Evolutionary conservation across 2,329 filamentous ascomycete genomes (phyloP).

Genomic region (Trichoderma endophyticum): DNA sequence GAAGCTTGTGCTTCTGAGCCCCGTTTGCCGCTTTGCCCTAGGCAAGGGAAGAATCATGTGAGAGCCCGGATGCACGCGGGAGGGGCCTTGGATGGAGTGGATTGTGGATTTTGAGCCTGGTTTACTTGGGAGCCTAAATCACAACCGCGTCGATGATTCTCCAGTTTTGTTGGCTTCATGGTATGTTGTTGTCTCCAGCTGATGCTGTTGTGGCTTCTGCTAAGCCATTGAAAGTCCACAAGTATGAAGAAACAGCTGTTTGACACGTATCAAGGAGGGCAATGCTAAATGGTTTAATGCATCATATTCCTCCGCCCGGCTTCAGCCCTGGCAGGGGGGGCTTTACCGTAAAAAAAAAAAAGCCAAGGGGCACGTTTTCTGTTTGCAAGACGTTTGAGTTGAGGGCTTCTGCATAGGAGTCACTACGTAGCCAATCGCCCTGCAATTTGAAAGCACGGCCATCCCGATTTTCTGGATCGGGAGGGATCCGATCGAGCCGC

Average conservation of each 20-base stretch:
- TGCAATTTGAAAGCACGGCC: not conserved
- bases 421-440: not conserved
- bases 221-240: not conserved
- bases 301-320: not conserved
- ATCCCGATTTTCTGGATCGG: conserved; percentile 11
- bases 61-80: conserved; percentile 9
- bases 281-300: not conserved
- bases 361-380: not conserved
- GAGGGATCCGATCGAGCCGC: conserved; percentile 7
- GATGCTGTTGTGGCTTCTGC: not conserved
- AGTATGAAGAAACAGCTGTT: not conserved
- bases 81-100: not conserved
- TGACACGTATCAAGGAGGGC: conserved; percentile 10
- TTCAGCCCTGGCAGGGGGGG: not conserved
- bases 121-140: not conserved
- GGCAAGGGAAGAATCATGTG: conserved; percentile 5
- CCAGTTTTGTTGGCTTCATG: not conserved
- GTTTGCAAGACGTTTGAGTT: not conserved
- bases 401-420: not conserved
- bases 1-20: not conserved
- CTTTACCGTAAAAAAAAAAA: not conserved
- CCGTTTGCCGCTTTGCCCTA: not conserved
- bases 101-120: not conserved
- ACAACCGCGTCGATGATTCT: not conserved
- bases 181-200: not conserved